Evolutionary conservation across 805 yeast species (phyloP).

Genomic region (Maudiozyma saulgeensis): DNA sequence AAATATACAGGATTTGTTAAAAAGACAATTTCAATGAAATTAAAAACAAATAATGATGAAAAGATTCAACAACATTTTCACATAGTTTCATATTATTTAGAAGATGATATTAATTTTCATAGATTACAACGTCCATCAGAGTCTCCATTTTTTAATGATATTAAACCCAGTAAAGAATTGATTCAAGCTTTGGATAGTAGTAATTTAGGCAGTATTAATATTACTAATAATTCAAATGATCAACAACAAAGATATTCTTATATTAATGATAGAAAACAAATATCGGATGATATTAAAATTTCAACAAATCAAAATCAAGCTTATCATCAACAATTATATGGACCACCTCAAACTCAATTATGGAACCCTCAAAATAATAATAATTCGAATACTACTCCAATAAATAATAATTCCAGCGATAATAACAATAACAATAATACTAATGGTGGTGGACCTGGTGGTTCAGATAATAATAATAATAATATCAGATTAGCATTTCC

Average conservation of each 20-base stretch:
- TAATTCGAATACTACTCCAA: neutral
- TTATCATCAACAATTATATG: neutral
- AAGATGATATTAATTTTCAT: constrained; percentile 57
- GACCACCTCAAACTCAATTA: neutral
- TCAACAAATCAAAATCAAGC: neutral
- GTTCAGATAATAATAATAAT: neutral
- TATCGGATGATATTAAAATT: neutral
- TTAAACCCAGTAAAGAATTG: constrained; percentile 37
- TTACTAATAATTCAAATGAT: neutral
- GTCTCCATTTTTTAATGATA: constrained; percentile 38
- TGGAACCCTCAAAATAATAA: neutral
- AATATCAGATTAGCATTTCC: neutral
- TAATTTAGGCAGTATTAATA: constrained; percentile 41
- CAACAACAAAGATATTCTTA: neutral
- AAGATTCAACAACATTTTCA: constrained; percentile 32
- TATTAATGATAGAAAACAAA: neutral
- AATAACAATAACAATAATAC: neutral
- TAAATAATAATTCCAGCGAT: neutral
- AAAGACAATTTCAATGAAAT: constrained; percentile 61
- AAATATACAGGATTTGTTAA: constrained; percentile 55
- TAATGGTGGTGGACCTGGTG: neutral
- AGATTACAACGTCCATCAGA: constrained; percentile 45
- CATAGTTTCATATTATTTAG: constrained; percentile 65
- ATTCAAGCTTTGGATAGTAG: constrained; percentile 48
- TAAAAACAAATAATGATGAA: constrained; percentile 17